Evolutionary conservation across 2,329 filamentous ascomycete species (phyloP), one percentile per base, ranked within the genome.

Genomic region (Cryphonectria radicalis): DNA sequence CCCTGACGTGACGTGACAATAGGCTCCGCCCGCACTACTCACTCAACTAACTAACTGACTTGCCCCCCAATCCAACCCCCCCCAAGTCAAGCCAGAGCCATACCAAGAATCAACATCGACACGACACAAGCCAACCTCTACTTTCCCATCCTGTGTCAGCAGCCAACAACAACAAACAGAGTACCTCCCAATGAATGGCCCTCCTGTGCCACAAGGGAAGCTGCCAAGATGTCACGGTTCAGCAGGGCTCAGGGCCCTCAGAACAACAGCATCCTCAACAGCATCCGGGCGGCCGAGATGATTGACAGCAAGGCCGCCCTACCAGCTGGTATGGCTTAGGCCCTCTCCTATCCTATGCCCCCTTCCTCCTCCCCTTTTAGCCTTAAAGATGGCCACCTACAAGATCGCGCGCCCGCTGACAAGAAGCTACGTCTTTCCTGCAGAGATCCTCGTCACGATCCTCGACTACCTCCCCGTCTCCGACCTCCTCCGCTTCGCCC

Each of bases 401-500:
- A 32, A 32, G 1, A 32, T 32, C 8, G 10, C 37, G 37, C 11
- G 37, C 37, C 46, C 40, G 17, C 50, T 63, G 32, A 40, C 37
- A 22, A 32, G 19, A 62, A 25, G 59, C n/a, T 50, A 17, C n/a
- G 32, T 40, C 10, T 35, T 59, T 14, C 55, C 14, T 28, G 62
- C 79, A 93, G 95, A 98, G 83, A 93, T 98, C 75, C 89, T 98
- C 76, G 92, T 92, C 42, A 88, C 90, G 0, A 94, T 99, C 75
- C 88, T 99, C 78, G 94, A 98, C 79, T 94, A 97, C 82, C 89
- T 98, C 55, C 92, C 93, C 55, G 88, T 97, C 40, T 84, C 91
- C 72, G 95, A 98, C 80, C 91, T 97, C 77, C 88, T 98, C 79
- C 90, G 90, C 75, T 95, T 94, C 79, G 95, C 96, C 62, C 91